Conservation (phyloP, 176 grass and related monocot genomes). For the Ensete ventricosum region DNA sequence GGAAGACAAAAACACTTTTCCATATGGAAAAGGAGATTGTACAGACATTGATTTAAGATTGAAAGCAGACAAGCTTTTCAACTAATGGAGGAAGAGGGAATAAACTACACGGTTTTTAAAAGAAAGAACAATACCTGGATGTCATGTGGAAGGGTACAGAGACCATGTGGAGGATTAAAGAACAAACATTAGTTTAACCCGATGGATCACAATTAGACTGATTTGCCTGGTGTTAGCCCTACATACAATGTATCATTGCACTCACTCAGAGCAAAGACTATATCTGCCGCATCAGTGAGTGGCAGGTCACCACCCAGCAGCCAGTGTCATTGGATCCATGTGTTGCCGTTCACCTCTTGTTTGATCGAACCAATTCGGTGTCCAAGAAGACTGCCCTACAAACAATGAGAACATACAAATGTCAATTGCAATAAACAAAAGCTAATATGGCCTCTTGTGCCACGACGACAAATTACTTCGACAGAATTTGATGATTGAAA, state of each 20-base stretch:
- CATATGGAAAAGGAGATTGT: no score
- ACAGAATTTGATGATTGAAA: not conserved
- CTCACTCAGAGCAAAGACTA: not conserved
- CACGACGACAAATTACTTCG: no score
- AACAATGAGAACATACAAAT: not conserved
- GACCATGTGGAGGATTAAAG: slow-evolving; percentile 6
- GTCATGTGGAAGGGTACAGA: not conserved
- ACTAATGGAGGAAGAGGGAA: not conserved
- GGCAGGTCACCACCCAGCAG: not conserved
- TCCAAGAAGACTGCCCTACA: not conserved
- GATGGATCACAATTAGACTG: not conserved
- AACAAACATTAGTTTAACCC: slow-evolving; percentile 2
- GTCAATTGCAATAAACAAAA: no score
- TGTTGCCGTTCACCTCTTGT: not conserved
- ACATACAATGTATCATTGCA: not conserved
- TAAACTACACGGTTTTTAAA: not conserved
- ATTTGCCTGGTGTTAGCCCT: slow-evolving; percentile 2
- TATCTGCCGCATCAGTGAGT: not conserved
- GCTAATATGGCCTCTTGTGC: no score
- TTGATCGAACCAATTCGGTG: not conserved
- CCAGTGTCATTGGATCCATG: not conserved
- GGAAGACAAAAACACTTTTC: no score
- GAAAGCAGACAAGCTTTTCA: not conserved
- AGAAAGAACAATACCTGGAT: not conserved
- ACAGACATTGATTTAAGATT: not conserved